Evolutionary conservation across 192 early-diverging fungal species (phyloP), one percentile per base, ranked within the genome.

Genomic region (Umbelopsis sp.): DNA sequence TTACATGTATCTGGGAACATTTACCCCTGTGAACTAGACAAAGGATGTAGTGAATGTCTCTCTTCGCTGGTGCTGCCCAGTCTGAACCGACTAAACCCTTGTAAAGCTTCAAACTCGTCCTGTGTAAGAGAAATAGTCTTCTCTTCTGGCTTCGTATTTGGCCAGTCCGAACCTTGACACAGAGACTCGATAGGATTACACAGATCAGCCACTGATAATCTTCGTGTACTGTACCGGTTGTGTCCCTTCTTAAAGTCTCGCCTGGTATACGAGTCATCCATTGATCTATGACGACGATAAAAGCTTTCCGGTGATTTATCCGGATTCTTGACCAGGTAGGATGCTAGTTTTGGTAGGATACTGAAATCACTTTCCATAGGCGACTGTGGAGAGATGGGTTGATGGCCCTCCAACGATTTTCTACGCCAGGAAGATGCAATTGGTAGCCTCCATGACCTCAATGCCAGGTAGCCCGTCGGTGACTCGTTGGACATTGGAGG

Each of bases 81-180:
- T 51, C 48, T 41, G 74, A 88, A 74, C 23, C 66, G 46, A 25
- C 71, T 46, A 16, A 80, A 70, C 3, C 58, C 74, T 41, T 80
- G 65, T 11, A 80, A 33, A 5, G 71, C 78, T 58, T 80, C 78
- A 22, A 80, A 65, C 33, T 80, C 78, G 45, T 80, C 78, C n/a
- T 66, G 67, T 46, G 76, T 78, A 5, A 78, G 21, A 51, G 67
- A 67, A 13, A 70, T 64, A 11, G 72, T 51, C 20, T 72, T 67
- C 21, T 52, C 50, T 46, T 72, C 30, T 22, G 51, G 49, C 20
- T 69, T 55, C 52, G 27, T 22, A 46, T 50, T 46, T 0, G 7
- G n/a, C 22, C 45, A 27, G 23, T 46, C 45, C 10, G 20, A 44
- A 16, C 37, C 69, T 50, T 55, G 49, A 44, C 45, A 53, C 20